These are phyloP conservation scores for Ceratocystis harringtonii DNA, from an alignment of 2,329 filamentous ascomycete species.

Conservation along the genomic window DNA sequence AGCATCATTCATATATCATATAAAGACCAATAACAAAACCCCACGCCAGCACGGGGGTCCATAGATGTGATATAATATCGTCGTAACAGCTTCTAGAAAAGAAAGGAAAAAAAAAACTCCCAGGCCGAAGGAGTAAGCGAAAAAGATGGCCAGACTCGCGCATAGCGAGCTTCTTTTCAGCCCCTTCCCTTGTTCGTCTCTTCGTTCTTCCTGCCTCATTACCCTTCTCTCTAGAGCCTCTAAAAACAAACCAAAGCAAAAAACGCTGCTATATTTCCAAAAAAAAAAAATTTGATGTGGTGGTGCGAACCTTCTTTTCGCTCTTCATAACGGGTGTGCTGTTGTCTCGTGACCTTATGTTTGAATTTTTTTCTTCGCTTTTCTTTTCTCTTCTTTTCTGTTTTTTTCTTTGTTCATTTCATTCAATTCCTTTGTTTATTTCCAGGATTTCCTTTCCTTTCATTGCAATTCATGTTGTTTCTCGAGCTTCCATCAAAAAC, in stretches of 20 bases:
- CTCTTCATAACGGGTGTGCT: background rate
- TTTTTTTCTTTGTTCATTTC: conserved; percentile 17
- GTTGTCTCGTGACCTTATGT: background rate
- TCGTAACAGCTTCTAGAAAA: background rate
- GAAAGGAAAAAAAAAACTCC: background rate
- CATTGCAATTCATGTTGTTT: conserved; percentile 12
- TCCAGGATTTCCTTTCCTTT: conserved; percentile 14
- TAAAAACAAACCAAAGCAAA: too few relatives aligned
- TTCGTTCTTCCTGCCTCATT: too few relatives aligned
- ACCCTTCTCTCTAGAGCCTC: too few relatives aligned
- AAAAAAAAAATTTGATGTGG: background rate
- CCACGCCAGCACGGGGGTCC: background rate
- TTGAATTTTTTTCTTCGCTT: background rate
- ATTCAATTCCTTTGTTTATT: conserved; percentile 14
- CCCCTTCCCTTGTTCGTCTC: too few relatives aligned
- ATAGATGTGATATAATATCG: background rate
- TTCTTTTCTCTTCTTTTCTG: conserved; percentile 14
- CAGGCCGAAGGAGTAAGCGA: background rate
- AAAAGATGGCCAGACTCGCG: too few relatives aligned
- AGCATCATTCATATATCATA: background rate
- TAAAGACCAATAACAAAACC: background rate
- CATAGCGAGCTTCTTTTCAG: too few relatives aligned
- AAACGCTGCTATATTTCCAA: too few relatives aligned
- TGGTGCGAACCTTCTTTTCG: background rate
- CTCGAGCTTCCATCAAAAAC: background rate